Evolutionary conservation across 805 yeast genomes (phyloP).

Genomic region (Saturnispora ahearnii): DNA sequence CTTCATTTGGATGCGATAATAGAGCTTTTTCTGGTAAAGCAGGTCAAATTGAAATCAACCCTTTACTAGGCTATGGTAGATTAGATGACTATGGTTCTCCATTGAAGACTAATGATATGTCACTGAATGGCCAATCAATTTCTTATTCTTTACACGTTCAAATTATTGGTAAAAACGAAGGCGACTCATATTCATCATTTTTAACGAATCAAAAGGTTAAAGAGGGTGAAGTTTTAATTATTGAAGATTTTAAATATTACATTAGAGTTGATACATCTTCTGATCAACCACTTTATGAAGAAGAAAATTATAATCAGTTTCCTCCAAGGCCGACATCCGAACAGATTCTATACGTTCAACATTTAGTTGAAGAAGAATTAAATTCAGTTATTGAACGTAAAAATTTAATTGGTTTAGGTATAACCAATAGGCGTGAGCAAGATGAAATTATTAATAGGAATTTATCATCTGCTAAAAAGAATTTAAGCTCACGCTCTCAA

Average conservation of each 20-base stretch:
- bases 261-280: slow-evolving; percentile 17
- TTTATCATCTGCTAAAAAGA: slow-evolving; percentile 5
- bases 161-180: slow-evolving; percentile 36
- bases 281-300: slow-evolving; percentile 6
- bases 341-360: slow-evolving; percentile 13
- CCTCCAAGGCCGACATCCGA: slow-evolving; percentile 8
- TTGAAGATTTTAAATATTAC: slow-evolving; percentile 16
- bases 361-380: slow-evolving; percentile 10
- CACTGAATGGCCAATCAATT: slow-evolving; percentile 33
- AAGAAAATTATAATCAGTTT: slow-evolving; percentile 3
- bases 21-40: slow-evolving; percentile 19
- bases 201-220: slow-evolving; percentile 9
- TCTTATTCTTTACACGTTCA: slow-evolving; percentile 47
- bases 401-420: slow-evolving; percentile 7
- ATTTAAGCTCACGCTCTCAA: not conserved
- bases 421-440: slow-evolving; percentile 7
- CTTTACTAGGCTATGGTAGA: slow-evolving; percentile 48
- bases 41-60: slow-evolving; percentile 22
- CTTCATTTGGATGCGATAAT: slow-evolving; percentile 32
- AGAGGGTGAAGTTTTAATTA: slow-evolving; percentile 19
- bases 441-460: slow-evolving; percentile 13
- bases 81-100: slow-evolving; percentile 42
- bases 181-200: not conserved
- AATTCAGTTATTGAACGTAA: slow-evolving; percentile 10
- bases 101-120: slow-evolving; percentile 38